phyloP scores from a whole-genome alignment of 2,329 filamentous ascomycete genomes.

The Ophiognomonia clavigignenti-juglandacearum region DNA sequence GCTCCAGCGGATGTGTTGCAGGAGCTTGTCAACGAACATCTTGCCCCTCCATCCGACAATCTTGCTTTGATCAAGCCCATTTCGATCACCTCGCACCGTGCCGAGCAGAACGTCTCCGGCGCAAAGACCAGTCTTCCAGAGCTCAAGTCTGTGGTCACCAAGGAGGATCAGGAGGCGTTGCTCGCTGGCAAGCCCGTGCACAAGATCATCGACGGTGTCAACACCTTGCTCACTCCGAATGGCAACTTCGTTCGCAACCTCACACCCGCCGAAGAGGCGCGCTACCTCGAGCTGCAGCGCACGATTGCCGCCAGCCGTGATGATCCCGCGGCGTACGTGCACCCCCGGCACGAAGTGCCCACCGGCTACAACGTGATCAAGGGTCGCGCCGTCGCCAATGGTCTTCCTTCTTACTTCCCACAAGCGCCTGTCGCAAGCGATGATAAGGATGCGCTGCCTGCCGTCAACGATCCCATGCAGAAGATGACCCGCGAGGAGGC shows the following conservation, averaged over 20 bases:
- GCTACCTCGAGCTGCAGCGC: constrained; percentile 65
- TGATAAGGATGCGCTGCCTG: constrained; percentile 1
- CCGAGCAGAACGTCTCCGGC: constrained; percentile 21
- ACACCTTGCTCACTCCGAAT: constrained; percentile 69
- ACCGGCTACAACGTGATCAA: constrained; percentile 60
- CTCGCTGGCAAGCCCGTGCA: constrained; percentile 54
- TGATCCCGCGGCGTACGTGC: constrained; percentile 51
- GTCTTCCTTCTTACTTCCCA: constrained; percentile 58
- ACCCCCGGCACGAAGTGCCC: constrained; percentile 48
- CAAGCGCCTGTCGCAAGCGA: constrained; percentile 29
- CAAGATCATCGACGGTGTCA: constrained; percentile 59
- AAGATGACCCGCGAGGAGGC: constrained; percentile 65
- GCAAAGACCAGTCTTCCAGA: constrained; percentile 28
- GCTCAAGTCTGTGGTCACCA: constrained; percentile 43
- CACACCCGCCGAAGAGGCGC: constrained; percentile 62
- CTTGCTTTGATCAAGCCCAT: constrained; percentile 37
- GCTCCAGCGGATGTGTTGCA: constrained; percentile 10
- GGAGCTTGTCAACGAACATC: constrained; percentile 15
- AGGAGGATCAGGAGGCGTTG: constrained; percentile 51
- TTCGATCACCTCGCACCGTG: constrained; percentile 26
- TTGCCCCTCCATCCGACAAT: constrained; percentile 21
- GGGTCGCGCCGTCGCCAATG: constrained; percentile 60
- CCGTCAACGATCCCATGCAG: constrained; percentile 49
- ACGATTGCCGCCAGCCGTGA: constrained; percentile 45
- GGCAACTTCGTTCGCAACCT: constrained; percentile 73